Conservation (phyloP, 345 rosid genomes). For the Physaria fendleri region DNA sequence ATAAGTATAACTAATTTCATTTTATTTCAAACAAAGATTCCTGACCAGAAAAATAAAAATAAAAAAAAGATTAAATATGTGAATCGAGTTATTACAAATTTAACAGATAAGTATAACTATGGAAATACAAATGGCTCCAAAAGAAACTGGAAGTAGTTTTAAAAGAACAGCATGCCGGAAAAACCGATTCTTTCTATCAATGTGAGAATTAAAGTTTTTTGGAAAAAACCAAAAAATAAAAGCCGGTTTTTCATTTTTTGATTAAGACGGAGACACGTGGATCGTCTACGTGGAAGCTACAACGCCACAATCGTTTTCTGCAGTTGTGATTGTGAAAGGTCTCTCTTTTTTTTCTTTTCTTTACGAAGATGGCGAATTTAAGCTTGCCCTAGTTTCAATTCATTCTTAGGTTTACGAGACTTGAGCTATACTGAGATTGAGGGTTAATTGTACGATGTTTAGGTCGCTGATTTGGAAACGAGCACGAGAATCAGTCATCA, state of each 20-base stretch:
- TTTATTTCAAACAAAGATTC: neutral
- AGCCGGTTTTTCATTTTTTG: no score
- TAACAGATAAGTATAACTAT: neutral
- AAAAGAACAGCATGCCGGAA: no score
- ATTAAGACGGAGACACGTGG: conserved; percentile 14
- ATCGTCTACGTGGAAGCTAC: conserved; percentile 18
- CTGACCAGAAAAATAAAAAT: no score
- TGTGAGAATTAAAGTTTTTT: no score
- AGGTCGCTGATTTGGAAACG: conserved; percentile 31
- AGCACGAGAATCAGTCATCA: conserved; percentile 14
- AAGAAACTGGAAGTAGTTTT: no score
- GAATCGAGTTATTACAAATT: neutral
- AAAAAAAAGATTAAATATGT: no score
- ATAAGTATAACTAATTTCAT: neutral
- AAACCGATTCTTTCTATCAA: no score
- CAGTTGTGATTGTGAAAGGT: conserved; percentile 1
- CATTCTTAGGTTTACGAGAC: neutral
- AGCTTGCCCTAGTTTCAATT: neutral
- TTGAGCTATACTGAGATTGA: neutral
- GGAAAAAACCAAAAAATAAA: no score
- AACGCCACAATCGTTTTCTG: conserved; percentile 8
- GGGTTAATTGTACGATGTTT: conserved; percentile 7
- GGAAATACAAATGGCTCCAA: no score
- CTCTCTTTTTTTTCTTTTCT: neutral
- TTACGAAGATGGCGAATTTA: neutral